These are phyloP conservation scores for Pleurotus tuber-regium DNA, from an alignment of 768 basidiomycete species.

Conservation along the genomic window DNA sequence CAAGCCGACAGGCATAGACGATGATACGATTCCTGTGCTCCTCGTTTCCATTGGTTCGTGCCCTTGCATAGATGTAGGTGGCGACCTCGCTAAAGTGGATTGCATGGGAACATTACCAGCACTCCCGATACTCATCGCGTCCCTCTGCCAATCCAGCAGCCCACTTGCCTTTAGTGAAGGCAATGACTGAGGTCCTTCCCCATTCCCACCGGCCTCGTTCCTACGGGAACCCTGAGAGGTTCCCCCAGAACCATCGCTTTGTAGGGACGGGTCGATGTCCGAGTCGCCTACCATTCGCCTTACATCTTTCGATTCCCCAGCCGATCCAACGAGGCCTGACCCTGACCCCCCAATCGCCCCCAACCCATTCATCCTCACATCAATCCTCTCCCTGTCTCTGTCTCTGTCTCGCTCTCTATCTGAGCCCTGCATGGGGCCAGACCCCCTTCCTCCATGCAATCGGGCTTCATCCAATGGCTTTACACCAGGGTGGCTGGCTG, in stretches of 20 bases:
- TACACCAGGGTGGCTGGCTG: slow-evolving; percentile 28
- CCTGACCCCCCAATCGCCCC: slow-evolving; percentile 1
- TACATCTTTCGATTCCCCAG: background rate
- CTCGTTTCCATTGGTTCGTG: slow-evolving; percentile 25
- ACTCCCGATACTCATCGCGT: background rate
- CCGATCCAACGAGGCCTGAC: background rate
- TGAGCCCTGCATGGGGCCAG: slow-evolving; percentile 8
- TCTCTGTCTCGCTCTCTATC: slow-evolving; percentile 16
- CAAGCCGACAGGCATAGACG: slow-evolving; percentile 64
- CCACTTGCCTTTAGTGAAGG: slow-evolving; percentile 78
- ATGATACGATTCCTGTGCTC: slow-evolving; percentile 23
- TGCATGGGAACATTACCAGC: slow-evolving; percentile 17
- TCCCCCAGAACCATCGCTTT: background rate
- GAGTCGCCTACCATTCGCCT: slow-evolving; percentile 5
- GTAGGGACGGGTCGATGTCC: slow-evolving; percentile 13
- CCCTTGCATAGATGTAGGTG: slow-evolving; percentile 20
- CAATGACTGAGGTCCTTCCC: slow-evolving; percentile 37
- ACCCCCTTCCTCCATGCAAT: slow-evolving; percentile 18
- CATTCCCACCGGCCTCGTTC: slow-evolving; percentile 19
- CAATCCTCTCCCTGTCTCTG: slow-evolving; percentile 12
- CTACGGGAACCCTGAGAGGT: slow-evolving; percentile 1
- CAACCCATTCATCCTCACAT: slow-evolving; percentile 6
- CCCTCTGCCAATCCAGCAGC: slow-evolving; percentile 57
- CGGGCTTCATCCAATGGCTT: slow-evolving; percentile 34
- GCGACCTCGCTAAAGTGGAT: background rate